Percentiles rank a stretch among this genome's conserved stretches.
Conservation (phyloP, 1,284 basidiomycete species). For the Leccinum griseonigrum region DNA sequence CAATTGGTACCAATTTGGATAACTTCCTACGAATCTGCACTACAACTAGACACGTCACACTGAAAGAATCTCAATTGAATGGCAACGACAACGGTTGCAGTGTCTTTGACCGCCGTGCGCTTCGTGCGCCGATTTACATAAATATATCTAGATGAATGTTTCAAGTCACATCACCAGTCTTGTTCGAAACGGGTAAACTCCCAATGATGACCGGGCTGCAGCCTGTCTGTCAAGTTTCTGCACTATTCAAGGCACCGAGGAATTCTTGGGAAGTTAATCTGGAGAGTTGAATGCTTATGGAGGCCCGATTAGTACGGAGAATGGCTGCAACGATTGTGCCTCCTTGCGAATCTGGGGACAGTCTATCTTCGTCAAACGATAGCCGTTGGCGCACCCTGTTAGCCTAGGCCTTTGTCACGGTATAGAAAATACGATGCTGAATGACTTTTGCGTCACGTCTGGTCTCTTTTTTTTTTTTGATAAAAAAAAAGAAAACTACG, state of each 20-base stretch:
- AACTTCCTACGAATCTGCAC: not conserved
- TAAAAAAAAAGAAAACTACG: not conserved
- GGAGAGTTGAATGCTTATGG: too few species aligned
- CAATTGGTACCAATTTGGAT: not conserved
- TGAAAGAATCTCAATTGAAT: not conserved
- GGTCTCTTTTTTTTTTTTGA: too few species aligned
- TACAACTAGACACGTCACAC: not conserved
- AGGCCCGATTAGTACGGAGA: too few species aligned
- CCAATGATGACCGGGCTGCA: too few species aligned
- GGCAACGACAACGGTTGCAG: not conserved
- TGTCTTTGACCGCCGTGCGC: not conserved
- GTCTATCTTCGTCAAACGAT: not conserved
- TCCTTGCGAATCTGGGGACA: not conserved
- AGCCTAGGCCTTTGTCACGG: too few species aligned
- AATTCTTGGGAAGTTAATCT: not conserved
- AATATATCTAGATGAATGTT: not conserved
- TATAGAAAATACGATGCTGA: not conserved
- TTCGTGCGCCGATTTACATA: not conserved
- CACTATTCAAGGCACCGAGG: conserved; percentile 3
- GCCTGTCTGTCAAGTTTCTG: not conserved
- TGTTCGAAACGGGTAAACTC: too few species aligned
- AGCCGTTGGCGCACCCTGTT: not conserved
- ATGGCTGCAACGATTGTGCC: too few species aligned
- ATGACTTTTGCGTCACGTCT: not conserved
- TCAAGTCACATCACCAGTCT: not conserved